Base-by-base conservation (phyloP, 768 basidiomycete genomes). In the Podaxis mareebaensis region DNA sequence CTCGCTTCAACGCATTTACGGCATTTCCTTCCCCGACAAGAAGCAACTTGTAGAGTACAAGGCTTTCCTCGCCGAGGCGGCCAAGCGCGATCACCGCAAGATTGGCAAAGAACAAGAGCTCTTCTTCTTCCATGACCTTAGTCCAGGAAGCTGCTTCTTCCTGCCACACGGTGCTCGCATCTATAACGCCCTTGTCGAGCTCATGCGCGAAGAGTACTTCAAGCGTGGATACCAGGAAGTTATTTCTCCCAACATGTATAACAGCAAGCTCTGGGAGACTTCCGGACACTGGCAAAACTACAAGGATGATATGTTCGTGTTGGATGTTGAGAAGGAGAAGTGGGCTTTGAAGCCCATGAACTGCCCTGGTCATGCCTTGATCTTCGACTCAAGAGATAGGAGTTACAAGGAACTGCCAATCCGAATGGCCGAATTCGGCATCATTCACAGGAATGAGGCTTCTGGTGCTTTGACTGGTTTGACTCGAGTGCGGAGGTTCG, bases 281-380 rank as follows among this genome's bases (percentile, higher is more conserved):
- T 98, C 96, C 0, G 97, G 97, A 2, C 97, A 98, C 74, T 97
- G 92, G 96, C 86, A 93, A 70, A 96, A 99, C 74, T 99, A 98
- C 81, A 89, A 91, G 74, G 96, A 99, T 59, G 95, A 94, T 77
- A 99, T 99, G 97, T 99, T 99, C 79, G 75, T 82, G 51, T 87
- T 99, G 63, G 92, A 96, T 62, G 78, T 98, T 61, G 97, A 99
- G 77, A 98, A 99, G 79, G 95, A 98, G 78, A 86, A 86, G 71
- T 99, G 94, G 87, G 96, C 85, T 0, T 82, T 99, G 64, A 97
- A 99, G 78, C 97, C 97, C 20, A 99, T 99, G 97, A 99, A 99
- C 76, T 99, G 97, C 79, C 97, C 93, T 0, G 96, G 96, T 4
- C 97, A 99, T 74, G 95, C 93, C 75, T 76, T 99, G 55, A 93